Percentiles rank a stretch among this genome's conserved stretches.
These are phyloP conservation scores for Bonia amplexicaulis DNA, from an alignment of 176 grass and related monocot species.

Conservation along the genomic window DNA sequence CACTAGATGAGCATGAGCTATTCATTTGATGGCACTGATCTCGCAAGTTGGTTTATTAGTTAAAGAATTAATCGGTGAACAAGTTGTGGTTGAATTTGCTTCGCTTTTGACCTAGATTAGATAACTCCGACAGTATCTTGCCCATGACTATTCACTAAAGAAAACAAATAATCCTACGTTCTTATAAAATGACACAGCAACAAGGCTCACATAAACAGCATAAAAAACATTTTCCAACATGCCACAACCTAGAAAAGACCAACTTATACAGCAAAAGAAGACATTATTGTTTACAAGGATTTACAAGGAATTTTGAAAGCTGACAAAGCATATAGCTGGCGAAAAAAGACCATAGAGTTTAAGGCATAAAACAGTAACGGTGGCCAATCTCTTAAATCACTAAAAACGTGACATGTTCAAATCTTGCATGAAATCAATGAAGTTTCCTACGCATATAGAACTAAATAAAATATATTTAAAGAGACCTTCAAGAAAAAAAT, in stretches of 20 bases:
- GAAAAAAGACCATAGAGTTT: not conserved
- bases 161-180: not conserved
- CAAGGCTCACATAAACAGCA: not conserved
- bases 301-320: not conserved
- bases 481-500: too few relatives aligned
- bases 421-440: not conserved
- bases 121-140: not conserved
- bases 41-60: not conserved
- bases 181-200: not conserved
- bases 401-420: not conserved
- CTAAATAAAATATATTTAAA: not conserved
- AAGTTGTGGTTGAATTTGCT: not conserved
- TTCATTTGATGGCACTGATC: not conserved
- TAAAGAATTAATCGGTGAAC: not conserved
- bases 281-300: not conserved
- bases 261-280: not conserved
- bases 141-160: not conserved
- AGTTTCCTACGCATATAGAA: not conserved
- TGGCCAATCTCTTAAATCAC: not conserved
- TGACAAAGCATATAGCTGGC: not conserved
- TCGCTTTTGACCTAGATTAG: not conserved
- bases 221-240: not conserved
- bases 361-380: not conserved
- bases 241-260: not conserved
- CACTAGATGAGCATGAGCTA: not conserved